Percentiles rank a stretch among this genome's conserved stretches.
These are phyloP conservation scores for Penicillium riverlandense DNA, from an alignment of 495 filamentous ascomycete genomes.

Conservation along the genomic window DNA sequence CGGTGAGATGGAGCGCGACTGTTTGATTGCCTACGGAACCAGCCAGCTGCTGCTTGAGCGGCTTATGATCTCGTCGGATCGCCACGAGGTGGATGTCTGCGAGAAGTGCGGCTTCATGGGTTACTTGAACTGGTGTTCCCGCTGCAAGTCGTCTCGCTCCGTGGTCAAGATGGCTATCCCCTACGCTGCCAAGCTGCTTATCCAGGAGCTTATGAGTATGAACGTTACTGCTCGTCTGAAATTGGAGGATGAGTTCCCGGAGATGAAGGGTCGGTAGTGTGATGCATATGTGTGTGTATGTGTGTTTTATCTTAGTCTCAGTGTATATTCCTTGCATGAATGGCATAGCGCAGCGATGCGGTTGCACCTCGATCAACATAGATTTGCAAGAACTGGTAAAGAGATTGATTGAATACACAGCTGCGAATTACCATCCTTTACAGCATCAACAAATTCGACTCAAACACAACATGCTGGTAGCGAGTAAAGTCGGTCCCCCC, in stretches of 20 bases:
- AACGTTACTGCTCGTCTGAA: constrained; percentile 83
- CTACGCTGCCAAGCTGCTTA: constrained; percentile 95
- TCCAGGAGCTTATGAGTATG: constrained; percentile 97
- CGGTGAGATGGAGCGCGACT: constrained; percentile 99
- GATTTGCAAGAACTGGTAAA: not conserved
- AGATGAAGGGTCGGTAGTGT: constrained; percentile 29
- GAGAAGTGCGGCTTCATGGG: constrained; percentile 91
- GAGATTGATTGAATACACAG: too few relatives aligned
- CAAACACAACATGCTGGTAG: constrained; percentile 29
- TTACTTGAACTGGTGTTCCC: constrained; percentile 86
- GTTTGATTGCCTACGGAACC: constrained; percentile 90
- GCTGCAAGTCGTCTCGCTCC: constrained; percentile 70
- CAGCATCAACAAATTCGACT: constrained; percentile 21
- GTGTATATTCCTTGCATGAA: constrained; percentile 7
- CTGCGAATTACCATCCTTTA: not conserved
- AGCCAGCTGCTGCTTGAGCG: constrained; percentile 88
- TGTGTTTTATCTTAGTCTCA: not conserved
- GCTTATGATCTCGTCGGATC: constrained; percentile 89
- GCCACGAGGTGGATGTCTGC: constrained; percentile 85
- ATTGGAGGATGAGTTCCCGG: constrained; percentile 87
- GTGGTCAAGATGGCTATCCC: constrained; percentile 92
- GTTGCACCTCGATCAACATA: not conserved
- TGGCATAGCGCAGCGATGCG: constrained; percentile 26
- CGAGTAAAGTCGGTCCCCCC: constrained; percentile 22
- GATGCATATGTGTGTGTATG: constrained; percentile 9